Evolutionary conservation across 495 filamentous ascomycete species (phyloP).

Genomic region (Penicillium desertorum): DNA sequence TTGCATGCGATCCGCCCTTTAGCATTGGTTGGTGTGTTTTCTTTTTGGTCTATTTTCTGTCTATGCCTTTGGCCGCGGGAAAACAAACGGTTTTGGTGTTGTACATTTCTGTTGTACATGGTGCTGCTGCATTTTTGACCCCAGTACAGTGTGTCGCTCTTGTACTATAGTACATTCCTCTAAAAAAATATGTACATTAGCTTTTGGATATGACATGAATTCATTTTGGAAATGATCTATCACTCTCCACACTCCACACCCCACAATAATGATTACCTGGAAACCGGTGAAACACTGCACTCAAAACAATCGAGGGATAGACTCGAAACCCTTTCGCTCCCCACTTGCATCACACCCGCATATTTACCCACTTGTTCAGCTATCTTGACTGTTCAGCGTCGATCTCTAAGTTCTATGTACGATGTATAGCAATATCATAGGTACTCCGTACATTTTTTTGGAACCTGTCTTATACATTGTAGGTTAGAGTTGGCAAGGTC

Average conservation of each 20-base stretch:
- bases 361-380: not conserved
- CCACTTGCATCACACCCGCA: not conserved
- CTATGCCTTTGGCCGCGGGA: constrained; percentile 1
- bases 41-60: not conserved
- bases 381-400: not conserved
- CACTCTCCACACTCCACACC: not conserved
- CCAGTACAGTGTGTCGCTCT: constrained; percentile 10
- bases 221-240: not conserved
- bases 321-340: not conserved
- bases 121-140: constrained; percentile 13
- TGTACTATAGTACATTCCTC: constrained; percentile 10
- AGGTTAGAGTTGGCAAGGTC: not conserved
- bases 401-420: not conserved
- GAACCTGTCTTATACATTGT: not conserved
- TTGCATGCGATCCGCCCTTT: constrained; percentile 20
- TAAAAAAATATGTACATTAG: constrained; percentile 15
- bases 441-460: not conserved
- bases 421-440: not conserved
- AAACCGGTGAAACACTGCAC: not conserved
- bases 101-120: constrained; percentile 19
- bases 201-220: constrained; percentile 10
- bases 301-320: not conserved
- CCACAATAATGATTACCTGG: not conserved
- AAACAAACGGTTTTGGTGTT: constrained; percentile 14
- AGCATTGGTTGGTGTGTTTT: constrained; percentile 25